Conservation (phyloP, 345 rosid species). For the Eucalyptus erythrocorys region DNA sequence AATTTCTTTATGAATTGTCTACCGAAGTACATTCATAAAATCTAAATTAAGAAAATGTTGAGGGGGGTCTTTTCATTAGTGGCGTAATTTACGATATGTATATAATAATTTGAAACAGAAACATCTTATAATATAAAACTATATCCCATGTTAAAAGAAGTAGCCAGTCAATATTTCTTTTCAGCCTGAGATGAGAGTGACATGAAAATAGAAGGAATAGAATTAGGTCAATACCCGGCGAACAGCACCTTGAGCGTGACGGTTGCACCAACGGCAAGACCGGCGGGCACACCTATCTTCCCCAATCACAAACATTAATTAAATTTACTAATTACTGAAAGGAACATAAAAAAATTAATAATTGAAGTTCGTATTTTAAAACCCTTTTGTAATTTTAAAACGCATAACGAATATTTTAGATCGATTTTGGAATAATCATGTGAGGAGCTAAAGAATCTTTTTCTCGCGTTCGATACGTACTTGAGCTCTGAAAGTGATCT, state of each 20-base stretch:
- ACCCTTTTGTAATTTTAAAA: too few relatives aligned
- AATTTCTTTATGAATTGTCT: too few relatives aligned
- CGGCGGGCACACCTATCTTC: conserved; percentile 27
- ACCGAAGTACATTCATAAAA: neutral
- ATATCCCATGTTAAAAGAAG: neutral
- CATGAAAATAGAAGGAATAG: neutral
- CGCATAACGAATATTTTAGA: too few relatives aligned
- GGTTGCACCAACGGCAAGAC: conserved; percentile 41
- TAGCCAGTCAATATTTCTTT: neutral
- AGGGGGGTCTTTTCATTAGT: neutral
- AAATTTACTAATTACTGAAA: neutral
- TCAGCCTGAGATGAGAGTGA: neutral
- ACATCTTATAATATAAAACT: neutral
- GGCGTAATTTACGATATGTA: neutral
- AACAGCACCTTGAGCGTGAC: conserved; percentile 27
- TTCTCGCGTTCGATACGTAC: too few relatives aligned
- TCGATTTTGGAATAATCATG: too few relatives aligned
- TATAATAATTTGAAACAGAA: neutral
- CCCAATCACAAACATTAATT: neutral
- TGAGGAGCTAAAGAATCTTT: too few relatives aligned
- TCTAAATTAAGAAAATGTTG: neutral
- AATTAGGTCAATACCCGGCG: conserved; percentile 19
- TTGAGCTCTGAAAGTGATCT: too few relatives aligned
- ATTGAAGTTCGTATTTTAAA: neutral
- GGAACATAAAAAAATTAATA: neutral